Evolutionary conservation across 495 filamentous ascomycete genomes (phyloP), one percentile per base, ranked within the genome.

Genomic region (Pseudotulostoma volvatum): DNA sequence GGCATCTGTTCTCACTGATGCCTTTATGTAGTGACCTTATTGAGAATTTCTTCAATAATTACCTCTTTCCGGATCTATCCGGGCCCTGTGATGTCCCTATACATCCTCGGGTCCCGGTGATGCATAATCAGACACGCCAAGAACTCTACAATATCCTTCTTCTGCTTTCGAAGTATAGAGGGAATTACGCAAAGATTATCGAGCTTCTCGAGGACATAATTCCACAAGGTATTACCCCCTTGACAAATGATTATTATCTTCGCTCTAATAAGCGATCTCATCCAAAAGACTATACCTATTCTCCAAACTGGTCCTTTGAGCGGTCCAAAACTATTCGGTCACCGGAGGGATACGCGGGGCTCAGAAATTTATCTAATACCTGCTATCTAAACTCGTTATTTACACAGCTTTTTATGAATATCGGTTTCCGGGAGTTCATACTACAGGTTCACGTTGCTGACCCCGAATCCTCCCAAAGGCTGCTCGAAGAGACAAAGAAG

Each of bases 381-480:
- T 99, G 90, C 61, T 99, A 99, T 52, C 67, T 96, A 55, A 96
- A 96, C 58, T 96, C 90, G 0, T 66, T 99, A 3, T 72, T 96
- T 43, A 90, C 85, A 1, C 92, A 96, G 51, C 76, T 99, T 1
- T 99, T 92, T 64, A 95, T 95, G 87, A 96, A 99, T 50, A 56
- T 81, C 25, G 69, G 73, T 18, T 95, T 99, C 47, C 75, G 90
- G 9, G 70, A 74, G 23, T 93, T 95, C 57, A 81, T 96, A 47
- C 64, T 95, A 28, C 60, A 69, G 33, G 65, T 81, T 8, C 61
- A 71, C 9, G 52, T 74, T 8, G 50, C 61, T 5, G 75, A 84
- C 39, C 53, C 55, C 0, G 45, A 61, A 1, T 54, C 56, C 5
- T 64, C 72, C 7, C 84, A 93, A 45, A 67, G 57, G 40, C 60